A percentile compares a stretch with the other conserved stretches of the same genome.
Evolutionary conservation across 495 filamentous ascomycete species (phyloP).

Genomic region (Xylaria telfairii): DNA sequence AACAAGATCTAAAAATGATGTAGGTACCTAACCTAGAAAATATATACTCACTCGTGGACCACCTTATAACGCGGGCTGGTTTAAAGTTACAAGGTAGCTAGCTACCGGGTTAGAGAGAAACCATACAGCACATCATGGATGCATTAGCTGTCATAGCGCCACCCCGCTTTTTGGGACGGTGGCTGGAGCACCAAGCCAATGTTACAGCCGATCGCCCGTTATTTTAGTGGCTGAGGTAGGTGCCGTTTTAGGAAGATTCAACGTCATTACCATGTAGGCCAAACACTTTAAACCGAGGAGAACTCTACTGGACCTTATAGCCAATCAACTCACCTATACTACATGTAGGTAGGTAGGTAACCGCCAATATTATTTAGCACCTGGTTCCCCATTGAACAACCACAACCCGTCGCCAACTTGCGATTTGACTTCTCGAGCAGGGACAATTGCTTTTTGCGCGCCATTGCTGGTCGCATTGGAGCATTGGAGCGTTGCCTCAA

Average conservation of each 20-base stretch:
- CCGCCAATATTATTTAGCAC: background rate
- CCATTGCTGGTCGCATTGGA: slow-evolving; percentile 1
- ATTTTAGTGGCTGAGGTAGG: slow-evolving; percentile 18
- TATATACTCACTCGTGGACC: background rate
- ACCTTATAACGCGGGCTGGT: too few relatives aligned
- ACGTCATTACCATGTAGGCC: slow-evolving; percentile 14
- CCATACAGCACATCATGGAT: too few relatives aligned
- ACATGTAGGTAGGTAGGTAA: background rate
- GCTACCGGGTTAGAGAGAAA: too few relatives aligned
- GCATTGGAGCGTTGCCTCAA: too few relatives aligned
- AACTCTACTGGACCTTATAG: background rate
- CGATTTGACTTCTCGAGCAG: background rate
- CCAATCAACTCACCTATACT: background rate
- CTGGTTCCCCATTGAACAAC: background rate
- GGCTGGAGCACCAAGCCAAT: background rate
- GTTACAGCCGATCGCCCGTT: background rate
- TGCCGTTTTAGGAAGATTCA: slow-evolving; percentile 14
- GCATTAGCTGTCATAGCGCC: too few relatives aligned
- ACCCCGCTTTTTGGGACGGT: too few relatives aligned
- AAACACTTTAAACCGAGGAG: too few relatives aligned
- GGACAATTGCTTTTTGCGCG: background rate
- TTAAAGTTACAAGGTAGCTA: too few relatives aligned
- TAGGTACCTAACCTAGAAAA: background rate
- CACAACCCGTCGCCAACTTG: background rate
- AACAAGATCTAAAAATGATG: background rate